Evolutionary conservation across 495 filamentous ascomycete genomes (phyloP).

Genomic region (Lepraria neglecta): DNA sequence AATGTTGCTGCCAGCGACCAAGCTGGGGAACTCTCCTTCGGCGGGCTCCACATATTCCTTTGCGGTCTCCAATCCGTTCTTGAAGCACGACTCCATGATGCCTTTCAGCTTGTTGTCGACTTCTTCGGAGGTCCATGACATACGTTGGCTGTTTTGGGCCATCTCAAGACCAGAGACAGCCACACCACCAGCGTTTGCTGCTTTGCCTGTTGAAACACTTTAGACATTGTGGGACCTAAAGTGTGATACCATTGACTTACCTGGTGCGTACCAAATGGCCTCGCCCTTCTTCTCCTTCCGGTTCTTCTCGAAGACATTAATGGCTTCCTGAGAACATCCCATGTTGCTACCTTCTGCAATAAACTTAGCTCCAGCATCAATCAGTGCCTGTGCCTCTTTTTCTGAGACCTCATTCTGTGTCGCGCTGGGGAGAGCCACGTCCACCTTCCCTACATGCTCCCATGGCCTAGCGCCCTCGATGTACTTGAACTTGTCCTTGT

Average conservation of each 20-base stretch:
- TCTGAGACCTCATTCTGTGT: slow-evolving; percentile 96
- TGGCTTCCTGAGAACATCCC: slow-evolving; percentile 94
- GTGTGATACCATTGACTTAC: slow-evolving; percentile 36
- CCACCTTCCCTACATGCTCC: slow-evolving; percentile 79
- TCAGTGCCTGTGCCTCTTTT: slow-evolving; percentile 78
- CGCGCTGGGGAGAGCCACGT: slow-evolving; percentile 85
- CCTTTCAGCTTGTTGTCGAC: slow-evolving; percentile 86
- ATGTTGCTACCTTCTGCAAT: slow-evolving; percentile 98
- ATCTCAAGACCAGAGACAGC: slow-evolving; percentile 98
- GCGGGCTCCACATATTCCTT: slow-evolving; percentile 71
- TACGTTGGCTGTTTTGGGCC: slow-evolving; percentile 89
- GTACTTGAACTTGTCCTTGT: slow-evolving; percentile 72
- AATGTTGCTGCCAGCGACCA: slow-evolving; percentile 93
- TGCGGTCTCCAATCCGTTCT: slow-evolving; percentile 83
- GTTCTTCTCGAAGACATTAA: slow-evolving; percentile 83
- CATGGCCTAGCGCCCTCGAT: slow-evolving; percentile 84
- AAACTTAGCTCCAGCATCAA: slow-evolving; percentile 71
- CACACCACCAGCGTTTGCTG: slow-evolving; percentile 95
- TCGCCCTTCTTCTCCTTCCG: slow-evolving; percentile 61
- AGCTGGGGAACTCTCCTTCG: slow-evolving; percentile 78
- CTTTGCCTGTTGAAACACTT: slow-evolving; percentile 48
- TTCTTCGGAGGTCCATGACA: slow-evolving; percentile 80
- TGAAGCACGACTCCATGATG: slow-evolving; percentile 94
- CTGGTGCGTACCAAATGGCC: slow-evolving; percentile 93
- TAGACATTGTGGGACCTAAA: background rate